A percentile compares a stretch with the other conserved stretches of the same genome.
These are phyloP conservation scores for Zygoascus sp. DNA, from an alignment of 1,139 yeast genomes.

Conservation along the genomic window DNA sequence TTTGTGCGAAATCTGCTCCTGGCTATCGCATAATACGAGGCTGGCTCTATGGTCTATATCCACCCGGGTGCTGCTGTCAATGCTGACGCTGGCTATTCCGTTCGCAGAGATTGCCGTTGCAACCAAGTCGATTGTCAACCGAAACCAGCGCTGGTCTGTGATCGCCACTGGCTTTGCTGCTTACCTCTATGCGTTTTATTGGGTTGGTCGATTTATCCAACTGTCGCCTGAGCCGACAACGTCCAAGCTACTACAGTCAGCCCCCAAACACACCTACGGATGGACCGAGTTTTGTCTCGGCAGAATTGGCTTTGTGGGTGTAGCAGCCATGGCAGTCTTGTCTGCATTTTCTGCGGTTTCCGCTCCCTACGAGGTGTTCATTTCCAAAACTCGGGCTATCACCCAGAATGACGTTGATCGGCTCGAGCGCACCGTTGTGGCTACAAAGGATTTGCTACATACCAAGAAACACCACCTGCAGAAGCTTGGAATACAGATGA, in stretches of 20 bases:
- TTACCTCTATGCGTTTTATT: conserved; percentile 33
- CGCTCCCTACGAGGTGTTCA: conserved; percentile 49
- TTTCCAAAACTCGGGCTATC: conserved; percentile 29
- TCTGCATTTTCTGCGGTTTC: conserved; percentile 75
- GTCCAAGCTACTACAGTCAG: conserved; percentile 8
- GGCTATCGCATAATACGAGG: conserved; percentile 30
- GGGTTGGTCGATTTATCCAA: conserved; percentile 35
- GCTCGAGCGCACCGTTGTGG: conserved; percentile 34
- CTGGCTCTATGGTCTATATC: conserved; percentile 34
- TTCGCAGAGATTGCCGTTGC: conserved; percentile 29
- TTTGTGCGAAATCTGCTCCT: conserved; percentile 38
- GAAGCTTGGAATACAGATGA: conserved; percentile 17
- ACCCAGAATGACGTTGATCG: conserved; percentile 35
- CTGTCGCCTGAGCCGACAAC: conserved; percentile 14
- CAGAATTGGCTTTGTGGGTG: conserved; percentile 65
- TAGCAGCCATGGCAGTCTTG: conserved; percentile 62
- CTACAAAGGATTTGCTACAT: conserved; percentile 35
- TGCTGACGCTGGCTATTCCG: conserved; percentile 37
- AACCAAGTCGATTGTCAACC: conserved; percentile 6
- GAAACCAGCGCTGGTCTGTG: conserved; percentile 11
- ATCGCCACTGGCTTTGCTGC: conserved; percentile 21
- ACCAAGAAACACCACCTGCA: conserved; percentile 26
- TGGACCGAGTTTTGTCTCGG: conserved; percentile 40
- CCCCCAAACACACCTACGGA: conserved; percentile 23
- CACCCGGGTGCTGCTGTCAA: conserved; percentile 30